These are phyloP conservation scores for Termitomyces sp. DNA, from an alignment of 768 basidiomycete species.

Conservation along the genomic window DNA sequence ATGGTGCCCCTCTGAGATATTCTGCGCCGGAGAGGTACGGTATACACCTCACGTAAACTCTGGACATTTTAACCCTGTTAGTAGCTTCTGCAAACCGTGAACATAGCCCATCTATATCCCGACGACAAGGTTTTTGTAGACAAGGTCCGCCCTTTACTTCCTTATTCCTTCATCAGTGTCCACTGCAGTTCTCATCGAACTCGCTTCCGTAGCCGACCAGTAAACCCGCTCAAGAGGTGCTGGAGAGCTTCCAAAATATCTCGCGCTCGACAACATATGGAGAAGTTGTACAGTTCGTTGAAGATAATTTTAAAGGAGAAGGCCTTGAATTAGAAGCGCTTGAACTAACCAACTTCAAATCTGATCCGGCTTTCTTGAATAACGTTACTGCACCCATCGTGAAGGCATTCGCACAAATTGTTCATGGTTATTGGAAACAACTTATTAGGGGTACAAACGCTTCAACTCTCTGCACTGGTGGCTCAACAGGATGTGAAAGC, in stretches of 20 bases:
- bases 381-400: constrained; percentile 67
- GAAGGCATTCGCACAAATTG: constrained; percentile 66
- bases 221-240: constrained; percentile 56
- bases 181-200: not conserved
- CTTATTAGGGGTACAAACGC: constrained; percentile 73
- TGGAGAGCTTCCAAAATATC: constrained; percentile 57
- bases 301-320: constrained; percentile 76
- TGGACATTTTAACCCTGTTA: not conserved
- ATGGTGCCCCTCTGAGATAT: constrained; percentile 75
- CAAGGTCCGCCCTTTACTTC: constrained; percentile 28
- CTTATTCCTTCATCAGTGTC: not conserved
- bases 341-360: constrained; percentile 53
- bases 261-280: constrained; percentile 51
- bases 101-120: constrained; percentile 64
- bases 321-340: constrained; percentile 74
- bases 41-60: not conserved
- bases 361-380: constrained; percentile 59
- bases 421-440: constrained; percentile 80
- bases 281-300: constrained; percentile 60
- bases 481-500: constrained; percentile 64
- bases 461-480: constrained; percentile 52
- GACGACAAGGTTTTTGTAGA: constrained; percentile 91
- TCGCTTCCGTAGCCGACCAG: constrained; percentile 59
- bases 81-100: constrained; percentile 76
- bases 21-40: constrained; percentile 73